Evolutionary conservation across 179 eudicot species (phyloP).

Genomic region (Actinidia polygama): DNA sequence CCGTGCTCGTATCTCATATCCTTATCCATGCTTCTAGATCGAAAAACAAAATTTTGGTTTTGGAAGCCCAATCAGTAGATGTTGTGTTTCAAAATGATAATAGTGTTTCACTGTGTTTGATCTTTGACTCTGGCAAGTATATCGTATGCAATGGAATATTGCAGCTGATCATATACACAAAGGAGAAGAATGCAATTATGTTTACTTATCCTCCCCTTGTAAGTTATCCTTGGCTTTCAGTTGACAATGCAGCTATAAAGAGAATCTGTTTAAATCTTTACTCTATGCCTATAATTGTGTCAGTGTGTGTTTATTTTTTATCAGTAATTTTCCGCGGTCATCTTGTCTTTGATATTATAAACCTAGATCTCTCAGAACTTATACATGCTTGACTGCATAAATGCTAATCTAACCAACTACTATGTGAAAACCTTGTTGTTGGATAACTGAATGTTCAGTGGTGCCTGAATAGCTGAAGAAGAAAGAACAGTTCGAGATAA

Average conservation of each 20-base stretch:
- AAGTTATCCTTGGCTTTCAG: conserved; percentile 30
- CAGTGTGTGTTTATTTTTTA: too few relatives aligned
- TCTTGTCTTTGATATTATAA: too few relatives aligned
- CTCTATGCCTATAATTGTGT: too few relatives aligned
- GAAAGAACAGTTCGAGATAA: too few relatives aligned
- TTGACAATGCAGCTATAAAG: neutral
- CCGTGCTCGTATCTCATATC: neutral
- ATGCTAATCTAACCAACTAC: too few relatives aligned
- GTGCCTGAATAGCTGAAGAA: too few relatives aligned
- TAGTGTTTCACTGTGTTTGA: conserved; percentile 28
- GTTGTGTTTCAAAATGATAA: neutral
- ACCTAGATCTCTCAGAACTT: too few relatives aligned
- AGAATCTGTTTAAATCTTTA: neutral
- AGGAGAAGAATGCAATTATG: conserved; percentile 91
- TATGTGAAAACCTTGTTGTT: too few relatives aligned
- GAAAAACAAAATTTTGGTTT: neutral
- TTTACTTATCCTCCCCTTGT: conserved; percentile 93
- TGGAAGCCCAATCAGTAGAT: neutral
- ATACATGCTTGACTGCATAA: too few relatives aligned
- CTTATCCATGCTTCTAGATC: neutral
- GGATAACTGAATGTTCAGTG: too few relatives aligned
- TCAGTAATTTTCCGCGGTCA: too few relatives aligned
- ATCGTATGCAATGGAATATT: conserved; percentile 66
- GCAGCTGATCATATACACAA: conserved; percentile 84
- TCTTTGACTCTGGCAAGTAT: conserved; percentile 91